Percentiles rank a stretch among this genome's conserved stretches.
Conservation (phyloP, 2,329 filamentous ascomycete species). For the Helotiales sp. region DNA sequence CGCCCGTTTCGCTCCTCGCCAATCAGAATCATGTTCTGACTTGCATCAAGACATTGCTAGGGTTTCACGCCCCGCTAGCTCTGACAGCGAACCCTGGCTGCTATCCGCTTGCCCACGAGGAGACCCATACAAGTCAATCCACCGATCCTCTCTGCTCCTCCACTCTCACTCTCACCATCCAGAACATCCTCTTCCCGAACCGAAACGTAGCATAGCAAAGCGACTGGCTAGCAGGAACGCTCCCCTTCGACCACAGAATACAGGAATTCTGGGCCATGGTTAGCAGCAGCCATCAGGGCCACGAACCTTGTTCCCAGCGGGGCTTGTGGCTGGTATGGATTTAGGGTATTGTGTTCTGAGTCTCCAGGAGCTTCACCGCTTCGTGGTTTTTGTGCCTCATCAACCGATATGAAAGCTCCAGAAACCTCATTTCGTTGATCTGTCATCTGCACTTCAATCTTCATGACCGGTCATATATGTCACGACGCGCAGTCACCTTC, state of each 20-base stretch:
- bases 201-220: no score
- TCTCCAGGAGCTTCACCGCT: not conserved
- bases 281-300: not conserved
- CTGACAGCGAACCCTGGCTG: not conserved
- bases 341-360: not conserved
- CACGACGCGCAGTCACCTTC: not conserved
- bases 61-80: conserved; percentile 1
- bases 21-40: not conserved
- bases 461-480: conserved; percentile 1
- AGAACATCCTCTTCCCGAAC: no score
- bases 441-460: not conserved
- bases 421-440: not conserved
- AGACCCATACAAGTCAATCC: no score
- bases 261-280: not conserved
- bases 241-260: no score
- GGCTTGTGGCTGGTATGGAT: not conserved
- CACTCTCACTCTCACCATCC: not conserved
- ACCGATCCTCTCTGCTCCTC: not conserved
- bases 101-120: not conserved
- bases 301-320: not conserved
- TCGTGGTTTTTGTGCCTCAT: not conserved
- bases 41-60: conserved; percentile 1
- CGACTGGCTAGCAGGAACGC: not conserved
- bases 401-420: not conserved
- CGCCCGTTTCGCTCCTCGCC: not conserved